Evolutionary conservation across 2,329 filamentous ascomycete genomes (phyloP), one percentile per base, ranked within the genome.

Genomic region (Ophiostoma ips): DNA sequence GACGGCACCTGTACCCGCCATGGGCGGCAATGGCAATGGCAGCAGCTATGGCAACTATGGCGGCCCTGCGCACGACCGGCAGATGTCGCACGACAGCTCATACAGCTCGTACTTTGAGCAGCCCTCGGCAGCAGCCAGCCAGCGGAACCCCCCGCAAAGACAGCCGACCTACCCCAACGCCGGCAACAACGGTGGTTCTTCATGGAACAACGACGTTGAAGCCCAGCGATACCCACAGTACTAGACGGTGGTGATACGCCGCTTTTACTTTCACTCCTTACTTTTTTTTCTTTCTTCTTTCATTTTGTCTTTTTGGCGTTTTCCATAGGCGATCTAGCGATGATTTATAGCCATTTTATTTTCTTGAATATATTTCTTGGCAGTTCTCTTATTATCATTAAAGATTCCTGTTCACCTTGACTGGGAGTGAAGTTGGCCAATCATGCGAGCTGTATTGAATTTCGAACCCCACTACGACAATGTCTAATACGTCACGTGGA

Each of bases 1-100:
- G 63, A 65, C 63, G 10, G 61, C 62, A 1, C 64, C 64, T 0
- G 50, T 59, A 24, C 56, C 55, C 19, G 50, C 12, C 51, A 52
- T 49, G 56, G 59, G 49, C 9, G 41, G 34, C 6, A 13, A 11
- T 12, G 21, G 24, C 2, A 24, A 35, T 12, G 49, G n/a, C n/a
- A n/a, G n/a, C n/a, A n/a, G 43, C 34, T 31, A 37, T 18, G 36
- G 49, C 34, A 31, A 13, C 49, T 24, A 15, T 21, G 30, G 15
- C 57, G 56, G 36, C 50, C 41, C 15, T 30, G 13, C 21, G 21
- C 54, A 55, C 35, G 44, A 40, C 21, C 54, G 54, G 5, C 53
- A 56, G 51, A 33, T 49, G 1, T 55, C 53, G 5, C 44, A 54
- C 12, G 50, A 55, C 30, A 54, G 48, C 28, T 53, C 51, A 5